phyloP scores from a whole-genome alignment of 768 basidiomycete genomes.

The Trametes gibbosa region DNA sequence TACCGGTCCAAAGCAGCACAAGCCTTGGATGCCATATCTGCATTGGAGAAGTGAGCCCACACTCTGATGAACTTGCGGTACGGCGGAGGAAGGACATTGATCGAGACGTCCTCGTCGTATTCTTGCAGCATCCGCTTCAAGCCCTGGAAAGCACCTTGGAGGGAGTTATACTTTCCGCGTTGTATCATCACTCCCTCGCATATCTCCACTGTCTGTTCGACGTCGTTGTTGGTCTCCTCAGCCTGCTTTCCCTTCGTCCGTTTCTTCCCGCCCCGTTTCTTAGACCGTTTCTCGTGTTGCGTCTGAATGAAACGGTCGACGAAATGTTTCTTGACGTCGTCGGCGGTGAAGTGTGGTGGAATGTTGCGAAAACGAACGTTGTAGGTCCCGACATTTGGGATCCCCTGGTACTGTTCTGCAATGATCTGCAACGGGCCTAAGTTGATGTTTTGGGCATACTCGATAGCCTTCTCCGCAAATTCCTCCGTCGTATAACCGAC shows the following conservation, averaged over 20 bases:
- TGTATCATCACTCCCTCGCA: constrained; percentile 52
- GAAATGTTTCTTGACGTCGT: constrained; percentile 33
- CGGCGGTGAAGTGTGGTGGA: constrained; percentile 42
- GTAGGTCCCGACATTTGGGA: constrained; percentile 55
- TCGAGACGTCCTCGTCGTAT: constrained; percentile 37
- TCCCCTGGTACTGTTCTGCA: constrained; percentile 51
- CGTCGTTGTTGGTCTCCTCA: background rate
- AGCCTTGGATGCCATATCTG: constrained; percentile 51
- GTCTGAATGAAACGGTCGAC: background rate
- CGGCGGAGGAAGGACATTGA: constrained; percentile 51
- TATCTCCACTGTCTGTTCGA: background rate
- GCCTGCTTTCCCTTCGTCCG: background rate
- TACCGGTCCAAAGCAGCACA: constrained; percentile 46
- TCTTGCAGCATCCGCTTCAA: constrained; percentile 38
- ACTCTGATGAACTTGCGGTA: constrained; percentile 47
- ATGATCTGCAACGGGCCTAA: constrained; percentile 41
- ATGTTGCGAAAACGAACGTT: constrained; percentile 61
- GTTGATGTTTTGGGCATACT: constrained; percentile 35
- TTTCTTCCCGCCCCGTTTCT: background rate
- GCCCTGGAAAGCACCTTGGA: constrained; percentile 34
- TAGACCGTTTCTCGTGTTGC: background rate
- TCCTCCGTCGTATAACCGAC: constrained; percentile 55
- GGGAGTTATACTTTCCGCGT: constrained; percentile 43
- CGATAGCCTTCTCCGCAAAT: constrained; percentile 51
- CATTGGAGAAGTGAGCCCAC: constrained; percentile 54